These are phyloP conservation scores for Ascochyta lentis DNA, from an alignment of 2,329 filamentous ascomycete species.

Conservation along the genomic window DNA sequence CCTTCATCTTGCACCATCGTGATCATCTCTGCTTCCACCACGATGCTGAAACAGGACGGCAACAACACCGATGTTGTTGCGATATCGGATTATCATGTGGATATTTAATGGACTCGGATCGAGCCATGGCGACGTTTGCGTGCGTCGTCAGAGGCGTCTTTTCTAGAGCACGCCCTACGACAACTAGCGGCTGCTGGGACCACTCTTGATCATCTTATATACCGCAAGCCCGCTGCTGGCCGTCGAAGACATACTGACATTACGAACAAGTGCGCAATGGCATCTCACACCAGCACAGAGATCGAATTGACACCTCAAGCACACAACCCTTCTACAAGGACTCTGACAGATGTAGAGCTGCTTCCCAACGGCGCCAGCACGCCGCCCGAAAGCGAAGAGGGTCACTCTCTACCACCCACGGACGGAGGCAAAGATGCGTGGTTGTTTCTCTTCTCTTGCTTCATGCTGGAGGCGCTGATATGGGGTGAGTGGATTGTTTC, in stretches of 20 bases:
- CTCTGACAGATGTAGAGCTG: constrained; percentile 24
- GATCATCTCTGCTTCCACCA: neutral
- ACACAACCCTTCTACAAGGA: constrained; percentile 17
- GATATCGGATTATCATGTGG: too few relatives aligned
- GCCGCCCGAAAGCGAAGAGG: constrained; percentile 29
- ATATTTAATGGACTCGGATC: neutral
- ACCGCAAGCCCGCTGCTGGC: neutral
- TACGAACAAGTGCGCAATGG: constrained; percentile 20
- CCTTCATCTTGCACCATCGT: neutral
- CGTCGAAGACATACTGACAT: neutral
- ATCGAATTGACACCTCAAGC: constrained; percentile 22
- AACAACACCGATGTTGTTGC: too few relatives aligned
- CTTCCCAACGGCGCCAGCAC: constrained; percentile 15
- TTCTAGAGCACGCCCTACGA: constrained; percentile 7
- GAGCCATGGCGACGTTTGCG: neutral
- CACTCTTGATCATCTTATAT: neutral
- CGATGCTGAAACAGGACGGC: too few relatives aligned
- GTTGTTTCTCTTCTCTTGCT: constrained; percentile 49
- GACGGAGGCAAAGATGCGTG: constrained; percentile 42
- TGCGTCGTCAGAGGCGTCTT: constrained; percentile 1
- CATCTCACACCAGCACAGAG: constrained; percentile 20
- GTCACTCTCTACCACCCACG: constrained; percentile 36
- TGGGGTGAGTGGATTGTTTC: constrained; percentile 31
- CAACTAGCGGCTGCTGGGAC: constrained; percentile 1
- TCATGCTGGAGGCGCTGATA: constrained; percentile 61